Conservation (phyloP, 2,329 filamentous ascomycete species). For the Biscogniauxia mediterranea region DNA sequence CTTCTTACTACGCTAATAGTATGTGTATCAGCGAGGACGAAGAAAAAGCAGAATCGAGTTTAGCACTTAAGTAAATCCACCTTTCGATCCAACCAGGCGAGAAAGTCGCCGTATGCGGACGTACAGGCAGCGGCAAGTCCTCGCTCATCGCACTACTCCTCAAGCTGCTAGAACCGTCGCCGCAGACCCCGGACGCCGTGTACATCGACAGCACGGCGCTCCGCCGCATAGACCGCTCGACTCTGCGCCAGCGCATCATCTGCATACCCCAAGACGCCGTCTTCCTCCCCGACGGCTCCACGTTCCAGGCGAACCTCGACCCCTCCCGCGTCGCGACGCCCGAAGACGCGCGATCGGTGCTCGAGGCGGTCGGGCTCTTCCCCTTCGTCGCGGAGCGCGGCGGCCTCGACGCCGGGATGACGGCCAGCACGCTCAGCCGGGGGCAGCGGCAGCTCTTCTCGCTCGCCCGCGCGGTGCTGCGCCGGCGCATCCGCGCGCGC, state of each 20-base stretch:
- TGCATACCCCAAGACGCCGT: slow-evolving; percentile 44
- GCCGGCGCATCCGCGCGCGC: slow-evolving; percentile 24
- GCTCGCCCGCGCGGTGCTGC: slow-evolving; percentile 27
- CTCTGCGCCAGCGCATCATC: slow-evolving; percentile 39
- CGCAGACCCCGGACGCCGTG: slow-evolving; percentile 23
- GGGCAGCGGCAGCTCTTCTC: slow-evolving; percentile 43
- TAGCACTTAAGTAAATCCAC: slow-evolving; percentile 30
- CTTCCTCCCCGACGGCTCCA: slow-evolving; percentile 39
- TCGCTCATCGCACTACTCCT: slow-evolving; percentile 40
- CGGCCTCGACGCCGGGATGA: slow-evolving; percentile 34
- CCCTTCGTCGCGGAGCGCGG: slow-evolving; percentile 23
- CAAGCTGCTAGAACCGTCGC: slow-evolving; percentile 36
- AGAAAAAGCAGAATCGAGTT: slow-evolving; percentile 4
- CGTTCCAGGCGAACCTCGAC: slow-evolving; percentile 35
- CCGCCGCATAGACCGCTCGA: slow-evolving; percentile 30
- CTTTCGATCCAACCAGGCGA: slow-evolving; percentile 31
- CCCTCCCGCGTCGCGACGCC: slow-evolving; percentile 22
- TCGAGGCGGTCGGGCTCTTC: slow-evolving; percentile 25
- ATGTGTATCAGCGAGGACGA: slow-evolving; percentile 1
- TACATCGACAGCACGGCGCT: slow-evolving; percentile 36
- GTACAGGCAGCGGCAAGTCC: slow-evolving; percentile 40
- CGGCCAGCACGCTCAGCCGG: slow-evolving; percentile 43
- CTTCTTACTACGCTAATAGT: slow-evolving; percentile 3
- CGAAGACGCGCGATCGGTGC: slow-evolving; percentile 21
- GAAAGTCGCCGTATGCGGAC: slow-evolving; percentile 35